Evolutionary conservation across 176 grass and related monocot genomes (phyloP), one percentile per base, ranked within the genome.

Genomic region (Hsuehochloa calcarea): DNA sequence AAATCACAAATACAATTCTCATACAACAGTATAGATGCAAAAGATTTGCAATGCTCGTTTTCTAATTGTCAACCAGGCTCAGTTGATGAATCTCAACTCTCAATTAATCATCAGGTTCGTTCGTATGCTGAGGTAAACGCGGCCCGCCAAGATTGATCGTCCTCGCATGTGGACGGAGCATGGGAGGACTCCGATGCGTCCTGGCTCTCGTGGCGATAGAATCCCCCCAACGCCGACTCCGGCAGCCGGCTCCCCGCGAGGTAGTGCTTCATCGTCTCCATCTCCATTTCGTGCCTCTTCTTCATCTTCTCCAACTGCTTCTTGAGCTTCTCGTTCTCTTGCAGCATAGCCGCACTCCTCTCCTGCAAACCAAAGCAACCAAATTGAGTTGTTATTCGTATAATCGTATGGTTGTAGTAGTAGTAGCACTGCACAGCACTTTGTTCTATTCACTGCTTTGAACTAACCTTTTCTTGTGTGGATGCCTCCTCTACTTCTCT

Each of bases 241-340:
- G 93, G 97, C 19, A 96, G 84, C 49, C 94, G 94, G 84, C 97
- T 99, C 78, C 94, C 97, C 0, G 90, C 91, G 12, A 99, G 92
- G 89, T 91, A 95, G 81, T 91, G 88, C 86, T 96, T 99, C 97
- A 99, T 92, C 10, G 97, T 99, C 16, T 89, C 90, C 54, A 99
- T 49, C 88, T 99, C 97, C 85, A 96, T 78, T 56, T 88, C 75
- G 41, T 99, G 91, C 86, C 92, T 96, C 67, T 93, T 96, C 79
- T 90, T 99, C 81, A 77, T 85, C 86, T 99, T 99, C 71, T 92
- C 93, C 66, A 93, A 77, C 79, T 96, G 93, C 51, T 96, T 96
- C 91, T 88, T 92, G 5, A 99, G 75, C 80, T 84, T 96, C 75
- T 96, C 88, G 38, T 87, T 92, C 91, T 99, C 93, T 65, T 92